Base-by-base conservation (phyloP, 1,139 yeast genomes). In the Keqinozyma sinolaborantium region DNA sequence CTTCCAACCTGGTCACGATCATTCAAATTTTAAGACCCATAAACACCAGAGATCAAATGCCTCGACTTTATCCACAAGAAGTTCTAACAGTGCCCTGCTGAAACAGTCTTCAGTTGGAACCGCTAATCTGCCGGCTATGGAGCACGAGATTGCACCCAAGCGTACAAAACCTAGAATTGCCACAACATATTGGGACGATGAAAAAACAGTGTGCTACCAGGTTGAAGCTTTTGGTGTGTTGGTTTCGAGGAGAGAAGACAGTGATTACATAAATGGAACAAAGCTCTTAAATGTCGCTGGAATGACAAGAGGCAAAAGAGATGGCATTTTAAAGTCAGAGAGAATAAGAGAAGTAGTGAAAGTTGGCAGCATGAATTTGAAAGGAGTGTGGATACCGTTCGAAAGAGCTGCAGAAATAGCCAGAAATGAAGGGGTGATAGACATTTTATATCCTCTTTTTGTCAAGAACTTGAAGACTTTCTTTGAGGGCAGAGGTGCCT, bases 261-360 rank as follows among this genome's bases (percentile, higher is more conserved):
- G 64, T 14, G 60, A 72, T 42, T 74, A 61, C 53, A 58, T 75
- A 27, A 75, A 75, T 42, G 81, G 79, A 0, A 75, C 81, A 6
- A 75, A 75, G 41, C 68, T 90, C 42, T 67, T 90, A 40, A 90
- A 90, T 54, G 96, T 88, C 16, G 92, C 96, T 9, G 92, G 88
- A 35, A 85, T 92, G 92, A 87, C 97, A 9, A 74, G 98, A 42
- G 98, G 98, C 10, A 81, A 95, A 42, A 73, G 98, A 43, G 98
- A 90, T 59, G 97, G 97, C 9, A 83, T 92, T 41, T 67, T 74
- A 28, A 74, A 74, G 40, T 53, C 70, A 3, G 80, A 74, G 40
- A 64, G 60, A 39, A 47, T 50, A 3, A 57, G 73, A 23, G 53
- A 47, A 15, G 79, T 74, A 0, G 72, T 74, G 12, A 72, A 72